Evolutionary conservation across 2,329 filamentous ascomycete species (phyloP), one percentile per base, ranked within the genome.

Genomic region (Fusarium buxicola): DNA sequence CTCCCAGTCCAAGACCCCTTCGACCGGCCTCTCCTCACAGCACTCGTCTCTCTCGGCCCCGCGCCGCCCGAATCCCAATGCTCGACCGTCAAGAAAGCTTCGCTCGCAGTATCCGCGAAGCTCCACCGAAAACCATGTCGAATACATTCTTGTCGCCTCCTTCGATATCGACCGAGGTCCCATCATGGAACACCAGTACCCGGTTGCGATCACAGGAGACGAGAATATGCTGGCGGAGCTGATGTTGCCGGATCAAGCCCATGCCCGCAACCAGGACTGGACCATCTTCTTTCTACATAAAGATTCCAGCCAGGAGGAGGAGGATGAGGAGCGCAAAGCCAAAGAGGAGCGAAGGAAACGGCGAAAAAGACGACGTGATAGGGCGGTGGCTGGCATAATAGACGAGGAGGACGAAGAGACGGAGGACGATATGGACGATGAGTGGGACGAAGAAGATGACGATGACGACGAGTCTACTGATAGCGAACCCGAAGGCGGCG

Each of bases 211-310:
- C 62, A 97, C 93, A 46, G 94, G 95, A 28, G 94, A 99, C 74
- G 95, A 99, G 80, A 91, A 96, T 72, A 98, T 98, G 94, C 80
- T 99, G 73, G 95, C 95, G 7, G 95, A 99, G 81, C 86, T 99
- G 72, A 99, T 99, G 95, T 81, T 99, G 75, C 95, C 95, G 0
- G 95, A 99, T 77, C 94, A 98, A 77, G 93, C 94, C 18, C 95
- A 99, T 78, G 88, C 95, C 60, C 87, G 95, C 34, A 94, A 91
- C 72, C 94, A 98, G 78, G 95, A 99, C 76, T 99, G 95, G 95
- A 99, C 95, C 36, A 97, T 98, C 52, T 99, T 99, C 81, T 99
- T 99, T 75, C 76, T 99, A 54, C 95, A 99, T 80, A 98, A 98
- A 76, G 95, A 99, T 75, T 92, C 89, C 4, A 94, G 88, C 58